Conservation (phyloP, 1,284 basidiomycete genomes). For the Porodaedalea pini region DNA sequence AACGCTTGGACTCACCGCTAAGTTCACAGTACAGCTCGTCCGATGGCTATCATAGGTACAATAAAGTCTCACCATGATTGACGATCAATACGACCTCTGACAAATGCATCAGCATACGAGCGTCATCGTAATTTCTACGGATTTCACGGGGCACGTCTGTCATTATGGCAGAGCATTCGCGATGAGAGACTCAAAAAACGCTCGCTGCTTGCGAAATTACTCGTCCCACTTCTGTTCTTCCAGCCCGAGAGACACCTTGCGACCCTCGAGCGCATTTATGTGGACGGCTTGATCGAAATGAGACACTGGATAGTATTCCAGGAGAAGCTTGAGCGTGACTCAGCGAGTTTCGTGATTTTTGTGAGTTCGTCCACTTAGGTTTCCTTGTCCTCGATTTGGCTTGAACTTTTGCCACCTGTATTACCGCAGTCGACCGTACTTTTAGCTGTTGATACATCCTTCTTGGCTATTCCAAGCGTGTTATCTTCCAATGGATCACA, state of each 20-base stretch:
- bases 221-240: conserved; percentile 41
- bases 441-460: conserved; percentile 41
- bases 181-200: conserved; percentile 25
- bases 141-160: conserved; percentile 46
- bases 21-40: too few relatives aligned
- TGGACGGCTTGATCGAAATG: conserved; percentile 30
- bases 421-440: conserved; percentile 39
- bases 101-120: conserved; percentile 33
- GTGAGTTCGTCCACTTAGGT: conserved; percentile 25
- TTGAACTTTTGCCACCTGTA: too few relatives aligned
- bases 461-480: conserved; percentile 45
- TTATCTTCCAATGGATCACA: too few relatives aligned
- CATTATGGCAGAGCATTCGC: conserved; percentile 41
- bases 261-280: conserved; percentile 38
- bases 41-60: conserved; percentile 46
- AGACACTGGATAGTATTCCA: conserved; percentile 34
- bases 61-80: neutral
- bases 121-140: conserved; percentile 52
- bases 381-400: too few relatives aligned
- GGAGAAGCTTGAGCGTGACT: conserved; percentile 29
- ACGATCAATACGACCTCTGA: neutral
- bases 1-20: too few relatives aligned
- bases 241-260: conserved; percentile 39
- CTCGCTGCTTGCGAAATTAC: conserved; percentile 31
- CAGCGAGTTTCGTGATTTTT: conserved; percentile 34